phyloP scores from a whole-genome alignment of 805 yeast species.

The Metschnikowia lachancei region DNA sequence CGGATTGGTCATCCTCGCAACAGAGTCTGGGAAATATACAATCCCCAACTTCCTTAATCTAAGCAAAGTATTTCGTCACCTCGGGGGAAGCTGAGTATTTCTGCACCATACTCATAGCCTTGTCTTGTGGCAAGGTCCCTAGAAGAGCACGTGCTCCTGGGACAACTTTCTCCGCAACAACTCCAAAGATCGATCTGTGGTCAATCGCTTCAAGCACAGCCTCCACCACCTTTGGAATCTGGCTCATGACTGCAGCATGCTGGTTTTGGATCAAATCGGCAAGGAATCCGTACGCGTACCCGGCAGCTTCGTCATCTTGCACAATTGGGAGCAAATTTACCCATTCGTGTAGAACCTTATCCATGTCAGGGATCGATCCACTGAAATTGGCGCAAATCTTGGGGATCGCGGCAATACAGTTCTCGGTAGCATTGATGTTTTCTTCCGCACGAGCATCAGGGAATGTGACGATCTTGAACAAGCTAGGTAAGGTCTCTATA shows the following conservation, averaged over 20 bases:
- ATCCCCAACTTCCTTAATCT: constrained; percentile 1
- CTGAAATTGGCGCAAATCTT: constrained; percentile 70
- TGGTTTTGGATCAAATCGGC: constrained; percentile 65
- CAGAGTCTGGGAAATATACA: too few relatives aligned
- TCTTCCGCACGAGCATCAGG: constrained; percentile 88
- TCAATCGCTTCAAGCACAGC: constrained; percentile 70
- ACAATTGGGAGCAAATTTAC: constrained; percentile 74
- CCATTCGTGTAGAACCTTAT: constrained; percentile 72
- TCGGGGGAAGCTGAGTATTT: constrained; percentile 61
- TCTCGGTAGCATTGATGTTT: constrained; percentile 83
- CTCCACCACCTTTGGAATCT: constrained; percentile 62
- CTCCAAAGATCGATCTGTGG: constrained; percentile 65
- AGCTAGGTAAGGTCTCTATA: constrained; percentile 67
- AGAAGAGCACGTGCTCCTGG: constrained; percentile 62
- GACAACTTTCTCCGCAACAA: constrained; percentile 65
- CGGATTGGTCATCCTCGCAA: too few relatives aligned
- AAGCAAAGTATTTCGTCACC: constrained; percentile 57
- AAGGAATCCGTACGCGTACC: constrained; percentile 74
- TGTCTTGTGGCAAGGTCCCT: constrained; percentile 61
- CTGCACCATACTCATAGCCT: constrained; percentile 62
- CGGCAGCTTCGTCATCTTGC: constrained; percentile 86
- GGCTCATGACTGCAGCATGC: constrained; percentile 55
- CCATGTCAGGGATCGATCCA: constrained; percentile 56
- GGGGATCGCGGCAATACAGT: constrained; percentile 77
- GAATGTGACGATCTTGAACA: constrained; percentile 66